These are phyloP conservation scores for Paramecium biaurelia DNA, from an alignment of 73 alveolate species.

Conservation along the genomic window DNA sequence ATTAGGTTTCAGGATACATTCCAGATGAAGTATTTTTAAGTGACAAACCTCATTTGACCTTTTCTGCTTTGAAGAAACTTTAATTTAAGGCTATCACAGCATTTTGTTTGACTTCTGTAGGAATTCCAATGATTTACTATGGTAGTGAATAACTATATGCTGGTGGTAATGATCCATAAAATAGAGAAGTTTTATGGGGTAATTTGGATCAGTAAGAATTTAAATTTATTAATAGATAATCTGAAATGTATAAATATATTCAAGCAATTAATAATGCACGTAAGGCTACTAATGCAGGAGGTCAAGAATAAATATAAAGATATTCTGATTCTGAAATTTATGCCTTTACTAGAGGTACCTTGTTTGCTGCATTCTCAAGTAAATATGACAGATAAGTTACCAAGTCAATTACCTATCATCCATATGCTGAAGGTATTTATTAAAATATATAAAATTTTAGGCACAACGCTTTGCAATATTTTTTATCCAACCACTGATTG, in stretches of 20 bases:
- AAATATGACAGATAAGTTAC: slow-evolving; percentile 16
- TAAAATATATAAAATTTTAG: background rate
- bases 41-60: slow-evolving; percentile 14
- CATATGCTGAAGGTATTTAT: slow-evolving; percentile 40
- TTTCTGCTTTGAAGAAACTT: slow-evolving; percentile 9
- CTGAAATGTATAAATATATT: slow-evolving; percentile 22
- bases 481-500: slow-evolving; percentile 48
- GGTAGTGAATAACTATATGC: slow-evolving; percentile 94
- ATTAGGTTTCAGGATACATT: background rate
- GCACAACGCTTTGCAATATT: slow-evolving; percentile 26
- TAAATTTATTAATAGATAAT: background rate
- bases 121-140: slow-evolving; percentile 96
- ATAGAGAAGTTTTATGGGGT: slow-evolving; percentile 89
- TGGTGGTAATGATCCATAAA: slow-evolving; percentile 96
- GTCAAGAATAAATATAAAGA: slow-evolving; percentile 21
- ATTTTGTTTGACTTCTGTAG: slow-evolving; percentile 81
- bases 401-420: slow-evolving; percentile 36
- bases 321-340: slow-evolving; percentile 46
- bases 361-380: slow-evolving; percentile 53
- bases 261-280: slow-evolving; percentile 10
- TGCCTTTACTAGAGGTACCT: slow-evolving; percentile 38
- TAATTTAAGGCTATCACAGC: slow-evolving; percentile 81
- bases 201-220: background rate
- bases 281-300: slow-evolving; percentile 8
- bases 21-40: slow-evolving; percentile 8